These are phyloP conservation scores for Daldinia sp. DNA, from an alignment of 2,329 filamentous ascomycete species.

Conservation along the genomic window DNA sequence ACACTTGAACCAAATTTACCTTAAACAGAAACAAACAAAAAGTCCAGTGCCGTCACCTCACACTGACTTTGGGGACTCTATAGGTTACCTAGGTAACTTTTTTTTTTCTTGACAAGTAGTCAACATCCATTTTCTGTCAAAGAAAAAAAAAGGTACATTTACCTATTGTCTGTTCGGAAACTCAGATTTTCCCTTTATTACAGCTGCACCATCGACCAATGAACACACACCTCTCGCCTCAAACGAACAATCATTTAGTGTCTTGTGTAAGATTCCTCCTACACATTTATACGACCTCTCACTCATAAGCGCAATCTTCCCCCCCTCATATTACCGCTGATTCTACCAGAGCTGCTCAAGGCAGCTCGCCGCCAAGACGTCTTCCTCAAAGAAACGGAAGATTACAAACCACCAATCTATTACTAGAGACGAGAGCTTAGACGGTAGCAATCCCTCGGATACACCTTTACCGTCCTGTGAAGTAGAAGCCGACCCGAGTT, in stretches of 20 bases:
- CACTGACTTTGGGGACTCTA: background rate
- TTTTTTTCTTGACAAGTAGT: background rate
- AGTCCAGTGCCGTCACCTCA: background rate
- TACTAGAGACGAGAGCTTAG: slow-evolving; percentile 55
- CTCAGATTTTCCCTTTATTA: slow-evolving; percentile 31
- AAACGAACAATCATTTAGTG: slow-evolving; percentile 23
- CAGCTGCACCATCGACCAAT: slow-evolving; percentile 25
- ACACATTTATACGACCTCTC: slow-evolving; percentile 23
- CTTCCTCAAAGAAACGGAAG: slow-evolving; percentile 80
- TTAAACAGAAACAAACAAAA: background rate
- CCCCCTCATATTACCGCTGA: slow-evolving; percentile 27
- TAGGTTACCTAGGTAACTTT: background rate
- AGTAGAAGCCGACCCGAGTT: slow-evolving; percentile 60
- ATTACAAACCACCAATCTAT: slow-evolving; percentile 63
- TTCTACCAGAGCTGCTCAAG: slow-evolving; percentile 65
- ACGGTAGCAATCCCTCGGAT: slow-evolving; percentile 55
- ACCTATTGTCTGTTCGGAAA: slow-evolving; percentile 18
- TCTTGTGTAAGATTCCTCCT: slow-evolving; percentile 30
- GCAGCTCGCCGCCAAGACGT: slow-evolving; percentile 79
- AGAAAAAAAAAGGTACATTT: background rate
- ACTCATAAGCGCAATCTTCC: slow-evolving; percentile 30
- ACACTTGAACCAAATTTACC: background rate
- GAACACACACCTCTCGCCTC: slow-evolving; percentile 11
- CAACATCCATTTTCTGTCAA: background rate
- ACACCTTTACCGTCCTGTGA: slow-evolving; percentile 66